phyloP scores from a whole-genome alignment of 176 grass and related monocot genomes.

The Lolium multiflorum region DNA sequence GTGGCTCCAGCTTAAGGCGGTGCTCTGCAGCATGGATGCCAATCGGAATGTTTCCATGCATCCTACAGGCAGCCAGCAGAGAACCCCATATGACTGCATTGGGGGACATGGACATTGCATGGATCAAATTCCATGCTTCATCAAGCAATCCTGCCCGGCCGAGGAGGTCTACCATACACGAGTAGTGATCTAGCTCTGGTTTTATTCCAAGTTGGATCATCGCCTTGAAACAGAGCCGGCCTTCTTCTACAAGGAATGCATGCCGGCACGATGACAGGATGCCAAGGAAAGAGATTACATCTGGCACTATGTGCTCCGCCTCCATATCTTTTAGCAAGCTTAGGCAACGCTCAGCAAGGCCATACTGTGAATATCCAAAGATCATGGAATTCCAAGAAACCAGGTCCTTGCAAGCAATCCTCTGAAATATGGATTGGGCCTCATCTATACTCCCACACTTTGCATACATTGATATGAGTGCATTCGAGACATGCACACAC shows the following conservation, averaged over 20 bases:
- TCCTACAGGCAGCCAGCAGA: conserved; percentile 58
- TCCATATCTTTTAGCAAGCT: conserved; percentile 52
- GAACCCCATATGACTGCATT: conserved; percentile 68
- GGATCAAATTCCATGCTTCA: conserved; percentile 60
- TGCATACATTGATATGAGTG: conserved; percentile 61
- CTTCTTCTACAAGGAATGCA: conserved; percentile 46
- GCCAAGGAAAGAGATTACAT: conserved; percentile 57
- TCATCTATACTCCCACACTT: conserved; percentile 53
- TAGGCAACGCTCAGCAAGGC: conserved; percentile 54
- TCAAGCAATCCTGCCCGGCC: conserved; percentile 58
- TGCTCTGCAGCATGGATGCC: conserved; percentile 54
- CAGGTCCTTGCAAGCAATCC: conserved; percentile 40
- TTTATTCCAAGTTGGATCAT: conserved; percentile 51
- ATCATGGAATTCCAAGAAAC: conserved; percentile 64
- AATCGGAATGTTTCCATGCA: conserved; percentile 39
- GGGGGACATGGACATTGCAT: conserved; percentile 43
- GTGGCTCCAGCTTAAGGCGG: conserved; percentile 62
- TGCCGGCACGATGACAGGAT: conserved; percentile 53
- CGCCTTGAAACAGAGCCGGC: conserved; percentile 31
- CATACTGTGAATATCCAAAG: conserved; percentile 68
- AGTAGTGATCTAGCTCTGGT: conserved; percentile 68
- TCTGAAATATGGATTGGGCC: conserved; percentile 47
- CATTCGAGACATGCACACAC: conserved; percentile 62
- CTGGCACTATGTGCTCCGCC: conserved; percentile 33
- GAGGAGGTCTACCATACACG: conserved; percentile 74